Evolutionary conservation across 192 early-diverging fungal genomes (phyloP).

Genomic region (Linnemannia hyalina): DNA sequence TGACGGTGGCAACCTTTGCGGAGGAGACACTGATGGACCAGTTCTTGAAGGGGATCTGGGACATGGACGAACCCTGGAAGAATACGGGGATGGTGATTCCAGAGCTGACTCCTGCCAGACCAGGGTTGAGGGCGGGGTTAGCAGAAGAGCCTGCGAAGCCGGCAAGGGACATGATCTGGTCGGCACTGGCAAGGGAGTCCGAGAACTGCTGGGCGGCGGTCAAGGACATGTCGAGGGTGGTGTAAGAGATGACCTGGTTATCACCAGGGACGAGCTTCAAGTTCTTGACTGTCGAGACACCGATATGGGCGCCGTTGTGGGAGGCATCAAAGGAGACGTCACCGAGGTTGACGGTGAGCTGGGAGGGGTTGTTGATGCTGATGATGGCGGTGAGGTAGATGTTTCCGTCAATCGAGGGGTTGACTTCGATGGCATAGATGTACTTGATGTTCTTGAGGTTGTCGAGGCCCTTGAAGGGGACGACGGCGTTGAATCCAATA

Average conservation of each 20-base stretch:
- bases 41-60: slow-evolving; percentile 43
- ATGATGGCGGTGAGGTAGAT: slow-evolving; percentile 26
- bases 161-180: slow-evolving; percentile 12
- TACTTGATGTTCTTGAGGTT: slow-evolving; percentile 34
- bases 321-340: slow-evolving; percentile 29
- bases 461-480: slow-evolving; percentile 27
- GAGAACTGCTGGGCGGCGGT: slow-evolving; percentile 13
- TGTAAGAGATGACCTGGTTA: slow-evolving; percentile 30
- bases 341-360: slow-evolving; percentile 33
- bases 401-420: background rate
- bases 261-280: slow-evolving; percentile 29
- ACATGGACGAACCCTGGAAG: slow-evolving; percentile 24
- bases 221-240: slow-evolving; percentile 3
- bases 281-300: slow-evolving; percentile 32
- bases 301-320: slow-evolving; percentile 7
- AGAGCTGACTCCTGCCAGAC: slow-evolving; percentile 14
- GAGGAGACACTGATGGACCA: slow-evolving; percentile 32
- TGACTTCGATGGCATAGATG: slow-evolving; percentile 17
- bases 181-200: background rate
- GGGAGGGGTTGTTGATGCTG: slow-evolving; percentile 34
- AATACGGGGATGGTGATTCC: slow-evolving; percentile 11
- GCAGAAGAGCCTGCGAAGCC: slow-evolving; percentile 14
- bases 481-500: slow-evolving; percentile 39
- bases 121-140: slow-evolving; percentile 34
- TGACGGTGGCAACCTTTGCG: slow-evolving; percentile 15